These are phyloP conservation scores for Diplosphaera chodatii DNA, from an alignment of 139 green algal species.

Conservation along the genomic window DNA sequence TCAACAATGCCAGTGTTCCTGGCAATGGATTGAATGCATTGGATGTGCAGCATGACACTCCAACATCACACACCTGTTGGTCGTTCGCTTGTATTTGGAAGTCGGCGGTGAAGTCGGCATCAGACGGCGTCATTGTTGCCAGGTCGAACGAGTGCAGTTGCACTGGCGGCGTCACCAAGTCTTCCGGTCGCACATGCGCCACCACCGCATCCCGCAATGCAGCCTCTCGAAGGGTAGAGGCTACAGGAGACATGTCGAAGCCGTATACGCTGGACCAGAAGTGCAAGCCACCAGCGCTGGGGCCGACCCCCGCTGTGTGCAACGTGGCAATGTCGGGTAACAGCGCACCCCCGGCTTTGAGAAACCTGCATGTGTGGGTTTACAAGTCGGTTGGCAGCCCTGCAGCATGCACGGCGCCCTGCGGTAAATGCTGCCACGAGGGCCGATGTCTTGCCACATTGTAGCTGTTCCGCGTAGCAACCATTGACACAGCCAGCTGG, in stretches of 20 bases:
- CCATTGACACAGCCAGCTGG: no score
- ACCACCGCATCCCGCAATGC: conserved; percentile 43
- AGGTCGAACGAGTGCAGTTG: conserved; percentile 52
- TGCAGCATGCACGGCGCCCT: no score
- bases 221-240: conserved; percentile 28
- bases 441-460: not conserved
- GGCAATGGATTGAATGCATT: no score
- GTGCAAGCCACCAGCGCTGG: conserved; percentile 34
- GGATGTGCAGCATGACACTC: no score
- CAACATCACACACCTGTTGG: no score
- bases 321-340: conserved; percentile 82
- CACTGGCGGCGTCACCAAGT: conserved; percentile 40
- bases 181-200: conserved; percentile 33
- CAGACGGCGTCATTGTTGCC: conserved; percentile 48
- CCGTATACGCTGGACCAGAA: conserved; percentile 93
- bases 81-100: no score
- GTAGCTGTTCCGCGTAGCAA: no score
- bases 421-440: no score
- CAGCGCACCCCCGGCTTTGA: conserved; percentile 81
- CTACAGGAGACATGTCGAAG: conserved; percentile 75
- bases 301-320: conserved; percentile 54
- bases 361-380: conserved; percentile 50
- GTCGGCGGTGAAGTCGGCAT: conserved; percentile 81
- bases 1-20: no score
- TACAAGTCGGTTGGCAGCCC: no score